phyloP scores from a whole-genome alignment of 305 asterid genomes.

The Solanum hybrid region DNA sequence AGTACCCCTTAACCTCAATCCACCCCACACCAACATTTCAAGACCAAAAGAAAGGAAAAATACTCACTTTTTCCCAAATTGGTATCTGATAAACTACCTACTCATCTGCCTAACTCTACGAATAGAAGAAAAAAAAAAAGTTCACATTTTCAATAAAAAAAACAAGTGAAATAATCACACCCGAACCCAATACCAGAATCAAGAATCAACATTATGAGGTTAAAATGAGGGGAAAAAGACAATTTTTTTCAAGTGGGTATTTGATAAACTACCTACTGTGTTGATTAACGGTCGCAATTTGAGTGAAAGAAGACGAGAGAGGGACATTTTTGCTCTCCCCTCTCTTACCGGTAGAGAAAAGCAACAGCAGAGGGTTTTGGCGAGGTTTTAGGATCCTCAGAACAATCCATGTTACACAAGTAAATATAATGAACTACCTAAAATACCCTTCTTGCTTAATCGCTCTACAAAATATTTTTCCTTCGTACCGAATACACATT shows the following conservation, averaged over 20 bases:
- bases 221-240: neutral
- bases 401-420: neutral
- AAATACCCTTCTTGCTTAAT: neutral
- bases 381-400: too few species aligned
- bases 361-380: neutral
- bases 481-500: fast-evolving
- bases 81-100: neutral
- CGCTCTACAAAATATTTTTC: too few species aligned
- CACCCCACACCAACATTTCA: neutral
- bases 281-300: neutral
- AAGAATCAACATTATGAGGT: neutral
- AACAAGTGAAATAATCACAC: neutral
- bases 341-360: neutral
- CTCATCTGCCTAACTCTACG: neutral
- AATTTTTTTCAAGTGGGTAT: neutral
- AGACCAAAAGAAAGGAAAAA: neutral
- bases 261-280: neutral
- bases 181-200: neutral
- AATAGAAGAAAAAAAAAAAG: neutral
- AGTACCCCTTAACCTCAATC: neutral
- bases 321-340: conserved; percentile 4
- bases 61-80: neutral
- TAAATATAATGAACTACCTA: neutral
- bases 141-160: neutral
- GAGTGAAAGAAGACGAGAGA: conserved; percentile 12